A percentile compares a stretch with the other conserved stretches of the same genome.
These are phyloP conservation scores for Kazachstania sp. DNA, from an alignment of 1,139 yeast genomes.

Conservation along the genomic window DNA sequence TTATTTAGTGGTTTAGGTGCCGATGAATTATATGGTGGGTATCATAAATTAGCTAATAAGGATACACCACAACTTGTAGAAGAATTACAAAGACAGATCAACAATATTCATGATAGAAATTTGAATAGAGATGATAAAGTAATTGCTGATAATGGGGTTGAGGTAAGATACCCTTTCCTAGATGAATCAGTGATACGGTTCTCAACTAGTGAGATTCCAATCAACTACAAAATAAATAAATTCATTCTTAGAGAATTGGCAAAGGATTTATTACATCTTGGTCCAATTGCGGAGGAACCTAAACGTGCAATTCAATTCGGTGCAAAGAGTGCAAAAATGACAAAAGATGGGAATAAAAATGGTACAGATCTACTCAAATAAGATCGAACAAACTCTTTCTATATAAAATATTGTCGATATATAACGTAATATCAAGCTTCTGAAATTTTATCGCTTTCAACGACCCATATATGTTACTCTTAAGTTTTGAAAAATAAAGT, in stretches of 20 bases:
- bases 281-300: constrained; percentile 57
- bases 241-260: constrained; percentile 60
- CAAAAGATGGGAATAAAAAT: constrained; percentile 31
- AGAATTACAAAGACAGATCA: constrained; percentile 63
- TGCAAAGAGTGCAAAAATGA: constrained; percentile 84
- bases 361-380: constrained; percentile 31
- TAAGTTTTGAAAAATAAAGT: neutral
- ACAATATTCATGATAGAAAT: constrained; percentile 67
- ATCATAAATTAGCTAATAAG: constrained; percentile 40
- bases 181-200: constrained; percentile 53
- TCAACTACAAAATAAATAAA: constrained; percentile 54
- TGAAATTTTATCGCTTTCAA: too few species aligned
- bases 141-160: constrained; percentile 79
- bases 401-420: too few species aligned
- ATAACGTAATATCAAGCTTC: too few species aligned
- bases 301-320: constrained; percentile 97
- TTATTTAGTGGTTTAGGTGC: constrained; percentile 94
- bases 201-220: constrained; percentile 43
- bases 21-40: constrained; percentile 91
- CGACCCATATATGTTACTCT: too few species aligned
- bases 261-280: constrained; percentile 36
- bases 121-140: constrained; percentile 89
- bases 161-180: constrained; percentile 79
- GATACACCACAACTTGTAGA: constrained; percentile 32
- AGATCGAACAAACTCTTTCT: too few species aligned